phyloP scores from a whole-genome alignment of 2,329 filamentous ascomycete genomes.

The Orbilia blumenaviensis region DNA sequence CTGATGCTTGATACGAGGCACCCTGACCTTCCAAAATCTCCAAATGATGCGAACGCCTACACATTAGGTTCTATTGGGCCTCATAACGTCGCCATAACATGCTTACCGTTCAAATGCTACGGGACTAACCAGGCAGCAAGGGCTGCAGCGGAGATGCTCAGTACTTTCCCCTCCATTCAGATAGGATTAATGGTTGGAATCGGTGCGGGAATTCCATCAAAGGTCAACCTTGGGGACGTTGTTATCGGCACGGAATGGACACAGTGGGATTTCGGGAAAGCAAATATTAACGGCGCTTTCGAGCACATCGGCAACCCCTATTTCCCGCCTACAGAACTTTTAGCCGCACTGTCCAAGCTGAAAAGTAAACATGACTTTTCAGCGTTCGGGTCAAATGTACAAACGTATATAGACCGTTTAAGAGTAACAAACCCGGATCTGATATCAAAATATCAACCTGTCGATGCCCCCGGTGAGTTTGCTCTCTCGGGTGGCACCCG shows the following conservation, averaged over 20 bases:
- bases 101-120: constrained; percentile 58
- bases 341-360: neutral
- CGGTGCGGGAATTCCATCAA: constrained; percentile 58
- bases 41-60: constrained; percentile 56
- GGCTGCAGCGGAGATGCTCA: constrained; percentile 58
- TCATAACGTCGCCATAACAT: constrained; percentile 60
- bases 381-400: neutral
- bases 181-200: constrained; percentile 64
- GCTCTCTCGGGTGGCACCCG: neutral
- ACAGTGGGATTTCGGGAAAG: constrained; percentile 23
- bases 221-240: constrained; percentile 39
- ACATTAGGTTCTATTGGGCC: constrained; percentile 56
- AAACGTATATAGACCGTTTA: neutral
- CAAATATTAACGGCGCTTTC: neutral
- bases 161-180: constrained; percentile 60
- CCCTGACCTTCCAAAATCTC: constrained; percentile 5
- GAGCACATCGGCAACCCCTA: neutral
- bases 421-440: neutral
- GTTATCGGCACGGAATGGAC: neutral
- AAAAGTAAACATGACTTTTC: neutral
- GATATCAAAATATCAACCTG: neutral
- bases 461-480: neutral
- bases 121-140: constrained; percentile 59
- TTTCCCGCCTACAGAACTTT: neutral
- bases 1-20: constrained; percentile 55